Base-by-base conservation (phyloP, 768 basidiomycete species). In the Kwoniella shandongensis region DNA sequence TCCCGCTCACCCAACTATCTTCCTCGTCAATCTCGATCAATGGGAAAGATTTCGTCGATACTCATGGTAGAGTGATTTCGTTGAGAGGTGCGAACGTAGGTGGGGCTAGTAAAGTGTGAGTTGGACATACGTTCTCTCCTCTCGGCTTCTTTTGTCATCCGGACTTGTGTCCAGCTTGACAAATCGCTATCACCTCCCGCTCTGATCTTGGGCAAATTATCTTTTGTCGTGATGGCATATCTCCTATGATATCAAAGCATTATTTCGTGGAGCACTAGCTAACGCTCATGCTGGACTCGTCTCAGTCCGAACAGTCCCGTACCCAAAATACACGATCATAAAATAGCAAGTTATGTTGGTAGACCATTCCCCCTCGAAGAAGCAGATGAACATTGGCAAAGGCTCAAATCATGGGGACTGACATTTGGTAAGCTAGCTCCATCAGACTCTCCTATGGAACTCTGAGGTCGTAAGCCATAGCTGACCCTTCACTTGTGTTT, bases 361-460 rank as follows among this genome's bases (percentile, higher is more conserved):
- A 80, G 91, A 18, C 96, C 96, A 0, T 97, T 97, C 73, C 88
- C 93, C 10, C 79, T 98, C 1, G 84, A 86, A 42, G 88, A 98
- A 61, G 93, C 94, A 0, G 87, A 83, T 27, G 85, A 88, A 53
- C 90, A 92, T 67, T 85, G 91, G 70, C 80, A 86, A 4, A 80
- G 91, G 45, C 77, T 94, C 35, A 79, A 88, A 42, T 79, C 89
- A 75, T 94, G 90, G 92, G 91, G 92, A 0, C 77, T 93, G 65
- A 87, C 88, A 0, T 89, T 91, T 70, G 80, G 91, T 91, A 65
- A 20, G 87, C 80, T 12, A n/a, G 20, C 12, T 15, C 3, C 8
- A 8, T 25, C 25, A 15, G n/a, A n/a, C n/a, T n/a, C 18, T 38
- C 36, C n/a, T 36, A 11, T 51, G 25, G 29, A 23, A 13, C 51